These are phyloP conservation scores for Calonectria leucothoes DNA, from an alignment of 2,329 filamentous ascomycete species.

Conservation along the genomic window DNA sequence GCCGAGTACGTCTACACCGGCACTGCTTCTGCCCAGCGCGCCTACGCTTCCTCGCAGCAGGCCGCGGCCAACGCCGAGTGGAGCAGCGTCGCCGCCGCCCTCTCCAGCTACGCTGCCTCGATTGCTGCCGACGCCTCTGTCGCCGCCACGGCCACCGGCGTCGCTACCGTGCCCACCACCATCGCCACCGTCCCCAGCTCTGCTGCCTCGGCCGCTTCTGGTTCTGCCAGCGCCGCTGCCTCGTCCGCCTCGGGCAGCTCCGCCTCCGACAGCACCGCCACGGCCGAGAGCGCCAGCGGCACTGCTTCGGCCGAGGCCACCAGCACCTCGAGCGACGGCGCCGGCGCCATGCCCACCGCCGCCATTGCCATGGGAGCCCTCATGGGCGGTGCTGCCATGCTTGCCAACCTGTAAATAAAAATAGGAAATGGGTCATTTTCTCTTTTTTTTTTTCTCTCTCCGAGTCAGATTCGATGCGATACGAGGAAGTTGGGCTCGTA, in stretches of 20 bases:
- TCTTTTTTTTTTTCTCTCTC: no score
- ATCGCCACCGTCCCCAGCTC: background rate
- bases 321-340: constrained; percentile 8
- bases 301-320: constrained; percentile 4
- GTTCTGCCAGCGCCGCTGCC: background rate
- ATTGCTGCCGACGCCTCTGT: background rate
- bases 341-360: constrained; percentile 19
- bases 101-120: constrained; percentile 10
- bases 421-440: background rate
- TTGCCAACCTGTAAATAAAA: constrained; percentile 17
- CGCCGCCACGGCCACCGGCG: background rate
- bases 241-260: background rate
- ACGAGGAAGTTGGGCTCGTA: background rate
- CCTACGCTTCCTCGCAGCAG: constrained; percentile 1
- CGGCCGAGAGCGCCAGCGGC: background rate
- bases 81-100: constrained; percentile 8
- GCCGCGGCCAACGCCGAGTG: background rate
- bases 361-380: constrained; percentile 19
- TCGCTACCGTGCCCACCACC: background rate
- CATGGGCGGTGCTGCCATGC: constrained; percentile 19
- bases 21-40: background rate
- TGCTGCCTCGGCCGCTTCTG: background rate
- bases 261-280: background rate
- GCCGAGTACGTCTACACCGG: background rate
- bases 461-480: no score